Base-by-base conservation (phyloP, 139 green algal genomes). In the Protoeuglena noctilucae region DNA sequence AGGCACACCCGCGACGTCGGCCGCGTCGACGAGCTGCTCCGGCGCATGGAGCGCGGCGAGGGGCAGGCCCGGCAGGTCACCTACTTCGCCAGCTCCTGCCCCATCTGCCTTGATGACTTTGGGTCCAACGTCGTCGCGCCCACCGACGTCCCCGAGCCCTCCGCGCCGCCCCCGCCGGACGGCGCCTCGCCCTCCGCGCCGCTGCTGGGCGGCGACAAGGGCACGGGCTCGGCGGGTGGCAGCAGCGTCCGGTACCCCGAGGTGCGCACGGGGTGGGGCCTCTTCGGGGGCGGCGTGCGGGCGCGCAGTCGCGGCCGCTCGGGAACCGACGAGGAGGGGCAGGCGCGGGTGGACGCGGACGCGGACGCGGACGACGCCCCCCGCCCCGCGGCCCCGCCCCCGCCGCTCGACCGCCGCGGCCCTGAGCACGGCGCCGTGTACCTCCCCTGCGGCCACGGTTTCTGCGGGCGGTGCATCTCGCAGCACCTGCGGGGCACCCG, bases 381-480 rank as follows among this genome's bases (percentile, higher is more conserved):
- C 19, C 29, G 39, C 34, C 24, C 14, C 18, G 25, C 4, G 21
- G 9, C 40, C 25, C 21, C 28, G 24, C 22, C 40, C 41, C 58
- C 60, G 34, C 34, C 34, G 9, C 9, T 43, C 9, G 12, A 12
- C 34, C 9, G 9, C 9, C 34, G 34, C 34, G 34, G 34, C 7
- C 34, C 34, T 12, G 34, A 43, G 34, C 12, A 43, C 34, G 34
- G 49, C 23, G 58, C 69, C 22, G 26, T 74, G 45, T 46, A 67
- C 23, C 55, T 78, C 40, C 62, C 66, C 2, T 78, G 76, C 31
- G 76, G 76, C 5, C 76, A 84, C 54, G 68, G 68, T 39, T 81
- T 81, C 57, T 84, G 76, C 40, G 72, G 74, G 54, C 50, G 62
- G 2, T 84, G 76, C 70, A 72, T 84, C n/a, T 57, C 64, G 29